These are phyloP conservation scores for Linnemannia hyalina DNA, from an alignment of 192 early-diverging fungal genomes.

Conservation along the genomic window DNA sequence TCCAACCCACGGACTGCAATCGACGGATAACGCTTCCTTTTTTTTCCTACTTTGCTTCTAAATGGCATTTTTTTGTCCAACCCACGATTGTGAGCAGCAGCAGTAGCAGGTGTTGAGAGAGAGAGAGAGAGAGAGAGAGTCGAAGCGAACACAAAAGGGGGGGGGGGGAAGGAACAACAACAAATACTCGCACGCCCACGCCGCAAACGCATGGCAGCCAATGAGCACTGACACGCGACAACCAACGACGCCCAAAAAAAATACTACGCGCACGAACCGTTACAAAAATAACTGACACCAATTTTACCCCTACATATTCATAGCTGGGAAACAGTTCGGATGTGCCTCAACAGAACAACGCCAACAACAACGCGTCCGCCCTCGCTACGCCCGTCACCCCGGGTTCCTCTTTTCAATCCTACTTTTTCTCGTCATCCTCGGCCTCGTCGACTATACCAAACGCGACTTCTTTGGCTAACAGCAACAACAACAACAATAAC, in stretches of 20 bases:
- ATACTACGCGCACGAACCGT: background rate
- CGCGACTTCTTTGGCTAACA: background rate
- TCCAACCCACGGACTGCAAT: background rate
- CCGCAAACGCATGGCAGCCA: background rate
- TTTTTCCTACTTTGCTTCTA: background rate
- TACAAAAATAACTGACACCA: slow-evolving; percentile 5
- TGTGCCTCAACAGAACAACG: slow-evolving; percentile 16
- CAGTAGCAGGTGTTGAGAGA: too few relatives aligned
- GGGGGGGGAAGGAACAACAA: background rate
- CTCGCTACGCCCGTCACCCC: slow-evolving; percentile 46
- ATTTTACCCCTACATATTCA: background rate
- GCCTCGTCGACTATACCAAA: slow-evolving; percentile 28
- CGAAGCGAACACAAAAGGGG: too few relatives aligned
- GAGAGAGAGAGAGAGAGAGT: too few relatives aligned
- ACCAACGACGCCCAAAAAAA: background rate
- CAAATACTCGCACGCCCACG: background rate
- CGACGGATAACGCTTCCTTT: background rate
- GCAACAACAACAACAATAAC: too few relatives aligned
- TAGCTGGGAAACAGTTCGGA: slow-evolving; percentile 53
- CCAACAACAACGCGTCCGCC: slow-evolving; percentile 12
- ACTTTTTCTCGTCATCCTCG: slow-evolving; percentile 39
- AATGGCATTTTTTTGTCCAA: background rate
- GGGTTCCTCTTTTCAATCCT: slow-evolving; percentile 31
- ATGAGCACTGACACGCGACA: background rate
- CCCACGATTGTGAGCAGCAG: background rate